Percentiles rank a stretch among this genome's conserved stretches.
Conservation (phyloP, 208 protist genomes). For the Leishmania aethiopica region DNA sequence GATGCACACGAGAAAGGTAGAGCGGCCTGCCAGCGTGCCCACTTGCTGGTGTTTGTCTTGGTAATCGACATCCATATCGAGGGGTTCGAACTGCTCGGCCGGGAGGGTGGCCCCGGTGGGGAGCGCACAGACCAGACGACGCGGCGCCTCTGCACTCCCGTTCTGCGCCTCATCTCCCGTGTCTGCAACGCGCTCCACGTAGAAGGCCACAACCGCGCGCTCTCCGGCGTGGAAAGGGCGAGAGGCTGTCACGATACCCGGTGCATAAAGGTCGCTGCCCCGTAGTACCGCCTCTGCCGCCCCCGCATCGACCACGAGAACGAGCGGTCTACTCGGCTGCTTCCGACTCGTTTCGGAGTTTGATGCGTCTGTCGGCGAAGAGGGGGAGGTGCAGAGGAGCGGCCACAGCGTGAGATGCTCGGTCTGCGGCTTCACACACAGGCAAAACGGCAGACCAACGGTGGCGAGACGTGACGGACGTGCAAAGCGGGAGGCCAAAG, state of each 20-base stretch:
- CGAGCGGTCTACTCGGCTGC: slow-evolving; percentile 1
- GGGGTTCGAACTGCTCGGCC: slow-evolving; percentile 8
- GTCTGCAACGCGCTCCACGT: slow-evolving; percentile 20
- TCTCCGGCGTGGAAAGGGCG: slow-evolving; percentile 32
- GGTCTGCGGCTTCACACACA: slow-evolving; percentile 14
- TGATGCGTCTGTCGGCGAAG: neutral
- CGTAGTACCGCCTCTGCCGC: slow-evolving; percentile 91
- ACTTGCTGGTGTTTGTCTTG: neutral
- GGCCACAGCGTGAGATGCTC: slow-evolving; percentile 15
- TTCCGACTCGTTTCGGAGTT: neutral
- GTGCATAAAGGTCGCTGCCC: slow-evolving; percentile 84
- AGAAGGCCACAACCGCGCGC: slow-evolving; percentile 35
- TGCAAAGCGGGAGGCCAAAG: slow-evolving; percentile 7
- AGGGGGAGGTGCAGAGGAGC: neutral
- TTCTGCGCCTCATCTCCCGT: neutral
- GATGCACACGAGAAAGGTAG: slow-evolving; percentile 34
- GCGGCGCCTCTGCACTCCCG: neutral
- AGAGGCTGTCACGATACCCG: slow-evolving; percentile 50
- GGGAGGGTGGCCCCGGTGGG: slow-evolving; percentile 23
- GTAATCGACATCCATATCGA: neutral
- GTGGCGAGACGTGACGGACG: slow-evolving; percentile 1
- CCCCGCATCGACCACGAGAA: slow-evolving; percentile 72
- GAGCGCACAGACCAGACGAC: slow-evolving; percentile 14
- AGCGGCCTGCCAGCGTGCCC: neutral
- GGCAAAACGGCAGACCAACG: slow-evolving; percentile 25